Base-by-base conservation (phyloP, 768 basidiomycete species). In the Symmetrospora coprosmae region DNA sequence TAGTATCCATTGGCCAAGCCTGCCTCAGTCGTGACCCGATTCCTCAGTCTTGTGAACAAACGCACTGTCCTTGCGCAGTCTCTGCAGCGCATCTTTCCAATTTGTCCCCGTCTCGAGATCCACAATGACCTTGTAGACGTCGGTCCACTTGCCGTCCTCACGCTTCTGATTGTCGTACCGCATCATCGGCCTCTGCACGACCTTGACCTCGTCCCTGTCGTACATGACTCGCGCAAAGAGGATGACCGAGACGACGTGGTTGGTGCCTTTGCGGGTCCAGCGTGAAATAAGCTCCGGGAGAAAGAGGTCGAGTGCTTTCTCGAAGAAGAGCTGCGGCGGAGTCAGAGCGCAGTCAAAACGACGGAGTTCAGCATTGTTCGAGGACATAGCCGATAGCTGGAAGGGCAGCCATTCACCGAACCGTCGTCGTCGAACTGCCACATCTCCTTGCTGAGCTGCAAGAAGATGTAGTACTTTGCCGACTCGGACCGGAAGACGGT, bases 381-480 rank as follows among this genome's bases (percentile, higher is more conserved):
- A 5, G 13, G 17, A 27, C 35, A 34, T 37, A 41, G 25, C 33
- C 21, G 45, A 23, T 13, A 30, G 9, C 17, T 46, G 31, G 21
- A 60, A 39, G 35, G 27, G 19, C 13, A 37, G 43, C 23, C 45
- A 52, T 39, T 50, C 40, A 73, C 85, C 89, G 4, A 91, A 81
- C 94, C 94, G 63, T 97, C 94, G 34, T 87, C 89, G 23, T 90
- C 80, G 69, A 97, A 97, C 68, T 94, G 87, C 87, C 88, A 97
- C 55, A 94, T 80, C 70, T 97, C 94, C 47, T 83, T 81, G 71
- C 89, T 92, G 16, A 99, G 85, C 76, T 96, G 91, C 47, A 99
- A 88, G 72, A 94, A 92, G 58, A 97, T 84, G 19, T 87, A 94
- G 34, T 85, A 79, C 68, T 85, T 88, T 40, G 91, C 89, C 1